phyloP scores from a whole-genome alignment of 2,329 filamentous ascomycete genomes.

The Rhexocercosporidium sp. region DNA sequence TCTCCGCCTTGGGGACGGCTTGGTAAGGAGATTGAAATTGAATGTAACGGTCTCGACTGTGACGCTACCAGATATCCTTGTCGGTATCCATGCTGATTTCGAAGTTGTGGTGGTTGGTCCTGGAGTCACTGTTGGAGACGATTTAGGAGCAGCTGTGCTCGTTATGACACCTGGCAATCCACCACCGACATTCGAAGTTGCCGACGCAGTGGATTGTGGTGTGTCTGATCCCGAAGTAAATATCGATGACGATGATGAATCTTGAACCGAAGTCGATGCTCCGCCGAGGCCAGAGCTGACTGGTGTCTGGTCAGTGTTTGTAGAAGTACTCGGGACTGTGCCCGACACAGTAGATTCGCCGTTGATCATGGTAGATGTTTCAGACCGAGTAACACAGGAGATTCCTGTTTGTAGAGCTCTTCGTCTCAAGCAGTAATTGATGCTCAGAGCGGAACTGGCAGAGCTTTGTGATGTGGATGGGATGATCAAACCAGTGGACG shows the following conservation, averaged over 20 bases:
- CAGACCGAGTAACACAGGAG: background rate
- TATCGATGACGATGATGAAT: no score
- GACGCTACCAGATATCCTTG: background rate
- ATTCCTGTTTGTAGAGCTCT: background rate
- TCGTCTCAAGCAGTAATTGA: background rate
- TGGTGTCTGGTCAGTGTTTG: background rate
- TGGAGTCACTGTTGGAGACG: background rate
- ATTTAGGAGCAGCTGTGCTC: background rate
- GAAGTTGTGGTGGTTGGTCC: background rate
- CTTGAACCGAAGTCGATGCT: no score
- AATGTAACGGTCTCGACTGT: background rate
- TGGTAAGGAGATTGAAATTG: background rate
- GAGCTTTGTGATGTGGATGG: background rate
- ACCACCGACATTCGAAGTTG: no score
- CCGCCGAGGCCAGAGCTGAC: background rate
- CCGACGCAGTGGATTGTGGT: no score
- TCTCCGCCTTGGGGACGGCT: background rate
- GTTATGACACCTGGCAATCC: no score
- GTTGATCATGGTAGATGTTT: background rate
- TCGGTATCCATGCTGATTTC: background rate
- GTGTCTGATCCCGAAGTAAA: no score
- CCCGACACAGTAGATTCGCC: background rate
- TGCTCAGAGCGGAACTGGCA: background rate
- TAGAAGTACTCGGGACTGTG: background rate
- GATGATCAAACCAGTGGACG: background rate